Conservation (phyloP, 352 stramenopile species). For the Globisporangium nunn region DNA sequence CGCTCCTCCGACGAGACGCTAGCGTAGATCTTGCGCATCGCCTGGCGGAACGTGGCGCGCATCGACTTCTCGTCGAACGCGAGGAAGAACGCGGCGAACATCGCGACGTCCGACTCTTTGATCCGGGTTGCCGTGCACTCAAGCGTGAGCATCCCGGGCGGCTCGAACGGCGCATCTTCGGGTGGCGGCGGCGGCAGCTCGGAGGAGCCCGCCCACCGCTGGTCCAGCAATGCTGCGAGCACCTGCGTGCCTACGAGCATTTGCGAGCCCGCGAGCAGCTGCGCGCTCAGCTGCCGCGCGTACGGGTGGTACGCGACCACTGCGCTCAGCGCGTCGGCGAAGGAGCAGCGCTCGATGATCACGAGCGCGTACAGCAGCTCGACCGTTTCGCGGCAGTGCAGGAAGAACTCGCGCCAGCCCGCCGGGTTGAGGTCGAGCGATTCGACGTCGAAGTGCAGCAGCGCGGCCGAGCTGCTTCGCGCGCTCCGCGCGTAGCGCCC, state of each 20-base stretch:
- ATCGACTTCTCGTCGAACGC: neutral
- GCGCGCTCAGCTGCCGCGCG: neutral
- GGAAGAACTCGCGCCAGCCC: neutral
- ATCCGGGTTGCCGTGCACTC: neutral
- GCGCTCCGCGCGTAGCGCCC: neutral
- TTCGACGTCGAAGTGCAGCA: neutral
- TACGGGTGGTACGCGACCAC: neutral
- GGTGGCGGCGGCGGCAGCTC: neutral
- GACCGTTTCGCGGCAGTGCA: neutral
- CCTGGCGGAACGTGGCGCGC: neutral
- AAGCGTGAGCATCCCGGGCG: neutral
- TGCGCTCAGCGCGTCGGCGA: neutral
- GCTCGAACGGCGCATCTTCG: neutral
- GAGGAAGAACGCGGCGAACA: slow-evolving; percentile 1
- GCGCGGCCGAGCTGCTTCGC: neutral
- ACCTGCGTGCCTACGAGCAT: too few relatives aligned
- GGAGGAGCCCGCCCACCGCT: neutral
- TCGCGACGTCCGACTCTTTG: neutral
- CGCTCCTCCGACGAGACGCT: too few relatives aligned
- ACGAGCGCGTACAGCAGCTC: neutral
- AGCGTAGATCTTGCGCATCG: too few relatives aligned
- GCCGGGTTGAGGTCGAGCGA: neutral
- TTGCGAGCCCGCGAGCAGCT: neutral
- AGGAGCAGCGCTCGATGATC: neutral
- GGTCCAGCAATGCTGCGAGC: neutral